Conservation (phyloP, 257 asterid species). For the Ehretia macrophylla region DNA sequence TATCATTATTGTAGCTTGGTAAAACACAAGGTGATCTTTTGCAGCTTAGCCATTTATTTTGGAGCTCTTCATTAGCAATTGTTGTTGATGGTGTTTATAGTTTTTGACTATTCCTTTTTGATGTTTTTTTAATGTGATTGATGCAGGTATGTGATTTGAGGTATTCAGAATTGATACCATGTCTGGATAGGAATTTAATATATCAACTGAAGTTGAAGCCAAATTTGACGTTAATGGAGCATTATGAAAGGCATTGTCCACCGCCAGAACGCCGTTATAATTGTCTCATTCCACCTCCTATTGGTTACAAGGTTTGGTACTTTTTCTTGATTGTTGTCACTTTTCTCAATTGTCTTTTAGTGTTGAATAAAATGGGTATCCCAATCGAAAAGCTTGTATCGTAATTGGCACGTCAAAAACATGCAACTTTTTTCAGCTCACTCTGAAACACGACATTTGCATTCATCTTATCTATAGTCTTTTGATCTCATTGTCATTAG, state of each 20-base stretch:
- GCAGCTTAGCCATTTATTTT: neutral
- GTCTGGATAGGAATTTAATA: constrained; percentile 69
- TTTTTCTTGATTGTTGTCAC: neutral
- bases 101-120: neutral
- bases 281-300: constrained; percentile 89
- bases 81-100: neutral
- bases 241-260: constrained; percentile 95
- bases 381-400: neutral
- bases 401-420: neutral
- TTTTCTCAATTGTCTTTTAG: neutral
- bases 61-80: neutral
- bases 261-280: constrained; percentile 72
- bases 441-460: too few relatives aligned
- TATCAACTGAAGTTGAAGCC: constrained; percentile 65
- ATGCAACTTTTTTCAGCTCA: too few relatives aligned
- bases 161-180: constrained; percentile 84
- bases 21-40: too few relatives aligned
- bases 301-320: constrained; percentile 81
- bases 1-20: too few relatives aligned
- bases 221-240: constrained; percentile 87
- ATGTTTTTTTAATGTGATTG: neutral
- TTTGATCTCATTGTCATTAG: neutral
- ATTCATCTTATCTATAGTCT: too few relatives aligned
- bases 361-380: neutral
- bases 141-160: constrained; percentile 77